These are phyloP conservation scores for Suaeda aralocaspica DNA, from an alignment of 148 eudicot genomes.

Conservation along the genomic window DNA sequence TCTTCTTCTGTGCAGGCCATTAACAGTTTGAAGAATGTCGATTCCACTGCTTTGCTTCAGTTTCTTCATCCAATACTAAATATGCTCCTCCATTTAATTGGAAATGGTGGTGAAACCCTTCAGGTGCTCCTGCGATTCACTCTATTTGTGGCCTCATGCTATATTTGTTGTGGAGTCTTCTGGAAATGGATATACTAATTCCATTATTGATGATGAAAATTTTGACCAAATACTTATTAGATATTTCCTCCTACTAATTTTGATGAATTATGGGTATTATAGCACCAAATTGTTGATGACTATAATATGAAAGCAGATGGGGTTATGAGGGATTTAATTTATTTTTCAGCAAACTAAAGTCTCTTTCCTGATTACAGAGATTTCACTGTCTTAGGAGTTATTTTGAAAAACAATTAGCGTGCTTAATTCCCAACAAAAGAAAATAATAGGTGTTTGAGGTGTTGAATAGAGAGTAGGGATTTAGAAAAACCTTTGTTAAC, in stretches of 20 bases:
- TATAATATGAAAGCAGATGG: background rate
- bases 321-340: background rate
- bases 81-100: constrained; percentile 99
- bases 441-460: background rate
- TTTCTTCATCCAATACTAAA: constrained; percentile 95
- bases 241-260: background rate
- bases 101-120: constrained; percentile 98
- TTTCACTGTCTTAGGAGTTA: background rate
- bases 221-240: background rate
- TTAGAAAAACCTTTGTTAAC: background rate
- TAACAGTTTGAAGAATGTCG: constrained; percentile 98
- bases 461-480: background rate
- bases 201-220: background rate
- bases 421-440: background rate
- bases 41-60: constrained; percentile 96
- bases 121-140: constrained; percentile 48
- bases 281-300: background rate
- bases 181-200: background rate
- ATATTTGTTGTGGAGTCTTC: background rate
- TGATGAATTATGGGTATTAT: too few relatives aligned
- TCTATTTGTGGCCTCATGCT: background rate
- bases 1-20: constrained; percentile 66
- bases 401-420: too few relatives aligned
- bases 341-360: background rate
- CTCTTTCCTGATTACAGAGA: background rate